Percentiles rank a stretch among this genome's conserved stretches.
Evolutionary conservation across 768 basidiomycete genomes (phyloP).

Genomic region (Hygrophorus russula): DNA sequence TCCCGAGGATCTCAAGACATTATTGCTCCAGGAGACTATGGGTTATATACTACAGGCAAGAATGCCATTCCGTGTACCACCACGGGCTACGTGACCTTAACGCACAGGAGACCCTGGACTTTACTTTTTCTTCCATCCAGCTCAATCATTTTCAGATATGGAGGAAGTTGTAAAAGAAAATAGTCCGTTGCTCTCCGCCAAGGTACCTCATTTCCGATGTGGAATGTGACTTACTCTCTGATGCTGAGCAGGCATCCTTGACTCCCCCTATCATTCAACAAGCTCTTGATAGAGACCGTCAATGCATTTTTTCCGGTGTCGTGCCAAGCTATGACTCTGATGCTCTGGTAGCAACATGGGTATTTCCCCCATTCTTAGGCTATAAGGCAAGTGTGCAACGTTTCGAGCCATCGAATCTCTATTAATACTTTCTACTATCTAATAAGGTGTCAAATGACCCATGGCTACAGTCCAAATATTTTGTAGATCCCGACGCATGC

Average conservation of each 20-base stretch:
- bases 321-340: constrained; percentile 1
- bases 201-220: constrained; percentile 6
- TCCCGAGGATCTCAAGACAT: constrained; percentile 9
- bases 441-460: constrained; percentile 6
- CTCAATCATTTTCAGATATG: constrained; percentile 5
- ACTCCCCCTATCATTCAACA: constrained; percentile 7
- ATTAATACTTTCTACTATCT: not conserved
- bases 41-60: constrained; percentile 9
- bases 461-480: not conserved
- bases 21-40: constrained; percentile 8
- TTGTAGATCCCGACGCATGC: constrained; percentile 2
- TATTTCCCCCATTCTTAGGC: constrained; percentile 10
- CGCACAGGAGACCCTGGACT: constrained; percentile 3
- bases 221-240: not conserved
- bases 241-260: constrained; percentile 4
- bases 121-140: constrained; percentile 4
- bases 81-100: not conserved
- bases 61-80: constrained; percentile 1
- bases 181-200: constrained; percentile 3
- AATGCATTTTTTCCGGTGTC: constrained; percentile 10
- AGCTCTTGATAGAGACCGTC: constrained; percentile 9
- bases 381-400: constrained; percentile 7
- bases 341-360: constrained; percentile 8
- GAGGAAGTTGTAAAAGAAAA: constrained; percentile 4
- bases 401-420: not conserved